Conservation (phyloP, 2,329 filamentous ascomycete genomes). For the Penicillium sp. region DNA sequence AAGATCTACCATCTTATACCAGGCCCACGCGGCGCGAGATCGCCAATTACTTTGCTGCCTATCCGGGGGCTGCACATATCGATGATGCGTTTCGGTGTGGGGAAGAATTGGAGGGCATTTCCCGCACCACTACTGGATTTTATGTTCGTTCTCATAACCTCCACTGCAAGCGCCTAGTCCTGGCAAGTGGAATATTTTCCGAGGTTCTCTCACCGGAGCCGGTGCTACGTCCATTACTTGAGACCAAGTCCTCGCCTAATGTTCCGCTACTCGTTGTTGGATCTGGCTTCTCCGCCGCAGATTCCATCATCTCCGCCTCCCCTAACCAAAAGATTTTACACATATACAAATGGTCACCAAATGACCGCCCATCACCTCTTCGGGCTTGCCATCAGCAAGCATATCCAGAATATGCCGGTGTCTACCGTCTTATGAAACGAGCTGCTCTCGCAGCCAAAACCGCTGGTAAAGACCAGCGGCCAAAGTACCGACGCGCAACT, state of each 20-base stretch:
- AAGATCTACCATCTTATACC: slow-evolving; percentile 49
- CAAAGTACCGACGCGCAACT: slow-evolving; percentile 31
- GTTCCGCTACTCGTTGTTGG: slow-evolving; percentile 55
- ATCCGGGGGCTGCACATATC: slow-evolving; percentile 54
- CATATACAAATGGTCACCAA: slow-evolving; percentile 59
- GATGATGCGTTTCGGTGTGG: slow-evolving; percentile 45
- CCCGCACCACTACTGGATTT: slow-evolving; percentile 47
- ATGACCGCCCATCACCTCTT: slow-evolving; percentile 54
- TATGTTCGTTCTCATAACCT: slow-evolving; percentile 51
- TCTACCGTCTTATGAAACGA: slow-evolving; percentile 60
- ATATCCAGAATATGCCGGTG: slow-evolving; percentile 60
- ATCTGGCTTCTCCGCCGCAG: slow-evolving; percentile 61
- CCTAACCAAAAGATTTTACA: slow-evolving; percentile 50
- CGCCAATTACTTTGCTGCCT: slow-evolving; percentile 54
- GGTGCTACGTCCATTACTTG: slow-evolving; percentile 46
- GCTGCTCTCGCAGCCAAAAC: slow-evolving; percentile 34
- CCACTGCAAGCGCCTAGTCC: slow-evolving; percentile 54
- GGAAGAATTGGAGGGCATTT: slow-evolving; percentile 43
- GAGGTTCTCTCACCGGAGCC: slow-evolving; percentile 51
- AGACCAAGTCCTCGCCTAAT: slow-evolving; percentile 24
- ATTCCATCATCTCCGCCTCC: slow-evolving; percentile 55
- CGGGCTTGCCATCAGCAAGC: slow-evolving; percentile 58
- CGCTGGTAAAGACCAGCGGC: slow-evolving; percentile 18
- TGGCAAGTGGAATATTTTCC: slow-evolving; percentile 60
- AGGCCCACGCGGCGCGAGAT: slow-evolving; percentile 55